Base-by-base conservation (phyloP, 768 basidiomycete species). In the Tulasnella sp. region DNA sequence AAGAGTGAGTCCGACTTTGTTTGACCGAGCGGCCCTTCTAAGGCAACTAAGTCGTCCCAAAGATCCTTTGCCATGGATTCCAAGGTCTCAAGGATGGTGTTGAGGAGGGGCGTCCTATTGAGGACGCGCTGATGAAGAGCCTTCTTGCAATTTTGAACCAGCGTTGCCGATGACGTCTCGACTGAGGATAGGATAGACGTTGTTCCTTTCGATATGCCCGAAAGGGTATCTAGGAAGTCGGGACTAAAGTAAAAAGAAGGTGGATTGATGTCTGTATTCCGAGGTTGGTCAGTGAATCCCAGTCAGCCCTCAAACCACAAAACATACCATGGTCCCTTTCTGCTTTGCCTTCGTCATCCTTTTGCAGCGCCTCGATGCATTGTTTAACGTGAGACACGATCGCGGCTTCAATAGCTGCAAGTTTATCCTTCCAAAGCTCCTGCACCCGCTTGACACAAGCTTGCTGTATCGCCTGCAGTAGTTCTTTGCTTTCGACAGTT, bases 121-220 rank as follows among this genome's bases (percentile, higher is more conserved):
- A 83, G 75, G n/a, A 93, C 80, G 74, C 89, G 90, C 59, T 84
- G 84, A 71, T 83, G 86, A 40, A 94, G 77, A 3, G 84, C 79
- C n/a, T 80, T 75, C 75, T 86, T 87, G 77, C 91, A 92, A 76
- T 83, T 86, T 52, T 84, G 83, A 76, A 92, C 88, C 1, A 86
- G 81, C 19, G 81, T 78, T 72, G 85, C 82, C 35, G 80, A 75
- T 3, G 73, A 40, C 17, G 44, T 79, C 16, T 59, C 52, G 19
- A 59, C 26, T 11, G 52, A 59, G 19, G 52, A 59, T n/a, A 59
- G 52, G 29, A 59, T 29, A 79, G 72, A 79, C 77, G 62, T 80
- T 82, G 59, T 79, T 74, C 66, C 79, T 79, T 19, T 79, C 75
- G 69, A 84, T 82, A 34, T 40, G n/a, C 42, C 41, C 11, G 83